Conservation (phyloP, 179 eudicot species). For the Amaranthus tricolor region DNA sequence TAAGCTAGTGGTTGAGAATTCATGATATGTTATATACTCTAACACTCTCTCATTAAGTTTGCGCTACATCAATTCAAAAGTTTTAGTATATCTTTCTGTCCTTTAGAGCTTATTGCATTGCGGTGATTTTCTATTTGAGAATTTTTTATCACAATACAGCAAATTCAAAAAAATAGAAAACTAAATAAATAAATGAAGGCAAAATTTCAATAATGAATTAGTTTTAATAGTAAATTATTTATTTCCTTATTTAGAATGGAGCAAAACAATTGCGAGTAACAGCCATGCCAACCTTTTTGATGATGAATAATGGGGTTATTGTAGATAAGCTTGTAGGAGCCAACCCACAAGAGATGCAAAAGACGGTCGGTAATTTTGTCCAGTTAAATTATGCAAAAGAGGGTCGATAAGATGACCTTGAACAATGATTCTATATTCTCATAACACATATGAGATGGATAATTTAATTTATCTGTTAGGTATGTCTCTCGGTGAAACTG, state of each 20-base stretch:
- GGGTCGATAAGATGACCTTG: no score
- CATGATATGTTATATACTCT: no score
- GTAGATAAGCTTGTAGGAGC: conserved; percentile 39
- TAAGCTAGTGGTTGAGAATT: no score
- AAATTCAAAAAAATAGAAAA: no score
- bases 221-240: not conserved
- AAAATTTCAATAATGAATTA: not conserved
- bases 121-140: no score
- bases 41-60: no score
- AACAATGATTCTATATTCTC: no score
- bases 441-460: no score
- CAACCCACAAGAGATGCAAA: conserved; percentile 18
- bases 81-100: no score
- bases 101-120: no score
- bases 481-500: not conserved
- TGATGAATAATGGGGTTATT: conserved; percentile 31
- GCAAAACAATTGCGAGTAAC: conserved; percentile 37
- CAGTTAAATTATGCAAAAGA: conserved; percentile 1
- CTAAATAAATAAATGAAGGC: not conserved
- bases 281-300: conserved; percentile 43
- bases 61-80: no score
- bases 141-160: no score
- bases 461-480: not conserved
- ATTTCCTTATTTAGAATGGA: conserved; percentile 17
- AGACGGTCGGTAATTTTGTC: conserved; percentile 9